Base-by-base conservation (phyloP, 176 grass and related monocot genomes). In the Themeda triandra region DNA sequence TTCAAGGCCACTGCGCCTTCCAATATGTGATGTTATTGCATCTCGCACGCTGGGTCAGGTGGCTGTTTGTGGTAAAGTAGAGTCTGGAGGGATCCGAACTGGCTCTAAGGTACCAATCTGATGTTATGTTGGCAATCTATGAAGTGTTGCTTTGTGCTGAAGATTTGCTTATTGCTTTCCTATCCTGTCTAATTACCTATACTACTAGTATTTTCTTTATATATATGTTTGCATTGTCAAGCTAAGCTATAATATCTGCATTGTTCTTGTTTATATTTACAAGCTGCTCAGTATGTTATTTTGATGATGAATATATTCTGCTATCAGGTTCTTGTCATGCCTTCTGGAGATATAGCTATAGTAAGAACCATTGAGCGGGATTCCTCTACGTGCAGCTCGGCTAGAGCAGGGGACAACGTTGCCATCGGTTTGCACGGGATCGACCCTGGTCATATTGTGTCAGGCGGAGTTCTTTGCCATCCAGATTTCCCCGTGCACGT, bases 21-120 rank as follows among this genome's bases (percentile, higher is more conserved):
- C 93, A 77, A 92, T 98, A 56, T 98, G 92, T 92, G 96, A 98
- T 78, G 77, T 98, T 82, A 86, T 95, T 71, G 64, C 87, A 49
- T 93, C 91, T 37, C 89, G 86, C 66, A 85, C 37, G 29, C 82
- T 93, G 80, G 93, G 89, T 36, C 96, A 93, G 80, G 45, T 92
- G 77, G 91, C 87, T 32, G 87, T 88, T 80, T 95, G 89, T 30
- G 96, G 96, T 79, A 98, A 93, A 87, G 56, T 98, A 1, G 93
- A 81, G 68, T n/a, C 68, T 48, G 96, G 96, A 85, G 96, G 91
- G 75, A 90, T 93, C 71, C 87, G 68, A 80, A 64, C 76, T 79
- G 91, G 93, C 79, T 95, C 85, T 10, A 98, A 98, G 96, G 96
- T 98, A 88, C 13, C 27, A 37, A 48, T 46, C 75, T 87, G 13